Base-by-base conservation (phyloP, 2,329 filamentous ascomycete species). In the Dothistroma pini region DNA sequence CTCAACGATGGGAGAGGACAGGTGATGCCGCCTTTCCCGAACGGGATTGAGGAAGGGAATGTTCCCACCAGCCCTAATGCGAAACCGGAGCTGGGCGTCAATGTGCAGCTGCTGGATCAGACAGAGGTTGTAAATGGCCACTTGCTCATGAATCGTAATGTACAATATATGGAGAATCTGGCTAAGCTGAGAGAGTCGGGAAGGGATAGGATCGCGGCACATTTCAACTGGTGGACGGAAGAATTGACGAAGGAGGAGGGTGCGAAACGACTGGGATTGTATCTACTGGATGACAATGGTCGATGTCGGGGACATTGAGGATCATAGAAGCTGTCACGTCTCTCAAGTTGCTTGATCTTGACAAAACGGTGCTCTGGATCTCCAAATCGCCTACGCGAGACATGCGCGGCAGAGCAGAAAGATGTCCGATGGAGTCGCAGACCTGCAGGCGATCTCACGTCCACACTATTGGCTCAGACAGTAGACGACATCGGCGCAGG, bases 91-190 rank as follows among this genome's bases (percentile, higher is more conserved):
- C 22, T 21, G 44, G 47, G 25, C 19, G 31, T 60, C 16, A 61
- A 58, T 14, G 55, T 65, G 11, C 50, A 49, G 38, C 49, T 63
- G 32, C 31, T 65, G 19, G 63, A 65, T n/a, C 60, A 65, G 58
- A 63, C 61, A 1, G 35, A 31, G 32, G 57, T 61, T 8, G 63
- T 57, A 4, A 65, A 65, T 57, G 60, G 63, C 0, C 60, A 65
- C 19, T 57, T 65, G 31, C 53, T 63, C 21, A 61, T 62, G 35
- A 62, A 62, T 35, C 22, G 53, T 11, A 35, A 31, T 21, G 41
- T 52, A 11, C 14, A 11, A 10, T 62, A 62, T 44, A 31, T 2
- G 21, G 2, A 59, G 57, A 48, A 57, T 25, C 35, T 62, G 25
- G 22, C 21, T 3, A 32, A 16, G 16, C 38, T 56, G 31, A 59